Base-by-base conservation (phyloP, 148 eudicot species). In the Amaranthus cruentus region DNA sequence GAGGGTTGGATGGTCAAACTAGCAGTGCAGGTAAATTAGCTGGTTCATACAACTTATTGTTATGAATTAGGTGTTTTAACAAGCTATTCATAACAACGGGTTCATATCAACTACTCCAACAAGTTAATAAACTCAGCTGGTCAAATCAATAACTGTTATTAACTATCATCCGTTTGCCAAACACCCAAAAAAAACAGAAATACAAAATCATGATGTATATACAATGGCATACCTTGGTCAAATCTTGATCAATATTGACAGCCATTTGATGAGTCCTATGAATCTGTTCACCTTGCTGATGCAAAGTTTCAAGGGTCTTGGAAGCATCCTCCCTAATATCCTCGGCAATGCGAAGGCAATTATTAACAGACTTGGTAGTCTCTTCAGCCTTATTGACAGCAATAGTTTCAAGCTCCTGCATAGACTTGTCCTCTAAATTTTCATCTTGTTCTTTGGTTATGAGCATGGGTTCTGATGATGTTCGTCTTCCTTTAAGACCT, bases 271-370 rank as follows among this genome's bases (percentile, higher is more conserved):
- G 97, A 28, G 98, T 91, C 75, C 96, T 81, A 14, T 87, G 81
- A 72, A 91, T 95, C 75, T 91, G 97, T 72, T 95, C 94, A 4
- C 98, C 98, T 75, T 95, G 98, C 68, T 88, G 86, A 80, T 95
- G 96, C 84, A 95, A 79, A 38, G 96, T 90, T 4, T 90, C 97
- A 13, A 91, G 88, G 0, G 98, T 95, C 79, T 74, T 75, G 0
- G 88, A 67, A 51, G 96, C 97, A 59, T 90, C 91, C 53, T 82
- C 82, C 66, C 91, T 86, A 9, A 91, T 91, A 60, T 90, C 96
- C 83, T 88, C 93, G 12, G 98, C 98, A 68, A 95, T 91, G 76
- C 76, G 80, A 64, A 90, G 77, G 64, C 97, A 90, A 59, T 87
- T 91, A 75, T 90, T 87, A 11, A 88, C 93, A 0, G 92, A 54